A percentile compares a stretch with the other conserved stretches of the same genome.
phyloP scores from a whole-genome alignment of 768 basidiomycete species.

The Mycena pura region DNA sequence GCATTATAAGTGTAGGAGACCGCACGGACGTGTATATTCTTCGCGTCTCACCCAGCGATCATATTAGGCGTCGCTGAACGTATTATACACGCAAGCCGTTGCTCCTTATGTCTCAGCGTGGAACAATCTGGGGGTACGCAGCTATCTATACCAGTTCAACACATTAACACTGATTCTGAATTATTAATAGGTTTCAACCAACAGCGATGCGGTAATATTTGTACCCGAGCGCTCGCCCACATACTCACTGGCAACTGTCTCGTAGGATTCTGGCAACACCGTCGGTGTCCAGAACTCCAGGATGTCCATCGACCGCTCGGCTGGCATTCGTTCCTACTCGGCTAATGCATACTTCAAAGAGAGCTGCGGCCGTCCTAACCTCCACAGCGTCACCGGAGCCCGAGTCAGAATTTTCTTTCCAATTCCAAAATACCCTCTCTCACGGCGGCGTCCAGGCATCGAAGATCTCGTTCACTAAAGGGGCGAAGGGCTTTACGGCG shows the following conservation, averaged over 20 bases:
- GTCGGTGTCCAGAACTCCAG: not conserved
- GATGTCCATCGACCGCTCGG: not conserved
- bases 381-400: not conserved
- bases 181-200: too few species aligned
- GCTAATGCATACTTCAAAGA: not conserved
- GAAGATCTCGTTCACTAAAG: not conserved
- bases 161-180: too few species aligned
- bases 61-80: too few species aligned
- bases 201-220: too few species aligned
- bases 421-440: not conserved
- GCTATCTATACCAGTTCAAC: too few species aligned
- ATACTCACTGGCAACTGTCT: not conserved
- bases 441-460: too few species aligned
- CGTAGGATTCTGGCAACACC: not conserved
- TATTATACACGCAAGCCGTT: not conserved
- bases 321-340: not conserved
- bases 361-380: too few species aligned
- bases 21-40: not conserved
- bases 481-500: not conserved
- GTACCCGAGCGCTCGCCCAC: too few species aligned
- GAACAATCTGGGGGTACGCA: constrained; percentile 3
- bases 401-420: not conserved
- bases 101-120: not conserved
- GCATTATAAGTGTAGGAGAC: not conserved
- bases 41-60: not conserved